Evolutionary conservation across 805 yeast genomes (phyloP).

Genomic region (Candida pini): DNA sequence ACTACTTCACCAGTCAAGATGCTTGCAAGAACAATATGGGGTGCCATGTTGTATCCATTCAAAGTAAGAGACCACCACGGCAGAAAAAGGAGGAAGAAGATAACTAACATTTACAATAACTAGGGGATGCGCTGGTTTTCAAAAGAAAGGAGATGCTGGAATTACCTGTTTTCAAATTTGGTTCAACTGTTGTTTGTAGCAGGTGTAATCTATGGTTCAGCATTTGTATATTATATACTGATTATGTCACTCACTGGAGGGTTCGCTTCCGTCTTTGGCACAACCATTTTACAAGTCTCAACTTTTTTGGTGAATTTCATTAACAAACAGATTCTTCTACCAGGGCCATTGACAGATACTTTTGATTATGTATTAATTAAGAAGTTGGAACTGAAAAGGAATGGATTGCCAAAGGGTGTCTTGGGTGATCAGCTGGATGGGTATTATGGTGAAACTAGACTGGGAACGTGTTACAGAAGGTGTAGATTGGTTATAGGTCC

Average conservation of each 20-base stretch:
- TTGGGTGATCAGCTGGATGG: slow-evolving; percentile 20
- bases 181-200: slow-evolving; percentile 18
- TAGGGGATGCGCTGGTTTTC: slow-evolving; percentile 26
- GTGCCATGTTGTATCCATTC: slow-evolving; percentile 9
- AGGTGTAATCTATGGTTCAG: slow-evolving; percentile 13
- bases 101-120: no score
- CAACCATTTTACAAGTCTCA: slow-evolving; percentile 27
- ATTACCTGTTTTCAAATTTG: slow-evolving; percentile 18
- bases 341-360: slow-evolving; percentile 23
- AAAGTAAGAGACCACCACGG: no score
- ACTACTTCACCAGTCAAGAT: no score
- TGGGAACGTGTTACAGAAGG: slow-evolving; percentile 16
- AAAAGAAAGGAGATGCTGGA: slow-evolving; percentile 21
- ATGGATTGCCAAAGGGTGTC: slow-evolving; percentile 20
- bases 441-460: slow-evolving; percentile 23
- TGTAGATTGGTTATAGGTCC: slow-evolving; percentile 25
- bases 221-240: slow-evolving; percentile 10
- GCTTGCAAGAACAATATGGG: no score
- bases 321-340: slow-evolving; percentile 26
- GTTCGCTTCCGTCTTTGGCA: slow-evolving; percentile 14
- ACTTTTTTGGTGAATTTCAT: slow-evolving; percentile 26
- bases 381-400: slow-evolving; percentile 17
- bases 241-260: slow-evolving; percentile 22
- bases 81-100: no score
- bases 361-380: slow-evolving; percentile 27